Evolutionary conservation across 2,329 filamentous ascomycete genomes (phyloP), one percentile per base, ranked within the genome.

Genomic region (Sporothrix brunneoviolacea): DNA sequence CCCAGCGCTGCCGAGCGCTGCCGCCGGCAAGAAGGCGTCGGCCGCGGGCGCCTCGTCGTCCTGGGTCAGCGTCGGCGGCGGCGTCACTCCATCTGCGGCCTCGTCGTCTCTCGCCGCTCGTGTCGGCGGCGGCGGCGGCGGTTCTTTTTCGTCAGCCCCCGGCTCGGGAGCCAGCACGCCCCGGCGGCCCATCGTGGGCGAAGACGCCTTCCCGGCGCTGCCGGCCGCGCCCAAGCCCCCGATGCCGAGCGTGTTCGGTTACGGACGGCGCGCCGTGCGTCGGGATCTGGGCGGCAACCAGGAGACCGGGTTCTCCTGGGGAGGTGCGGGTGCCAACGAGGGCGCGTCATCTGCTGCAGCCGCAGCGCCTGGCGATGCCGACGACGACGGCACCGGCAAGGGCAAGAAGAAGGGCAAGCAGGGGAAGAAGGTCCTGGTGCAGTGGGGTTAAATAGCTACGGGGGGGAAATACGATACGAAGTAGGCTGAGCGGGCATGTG

Each of bases 141-240:
- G 50, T 28, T n/a, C 48, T 7, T 19, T 39, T 3, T 35, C 38
- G 13, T 36, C 52, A 3, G 15, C 43, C 12, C 39, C 39, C 8
- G 37, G 21, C 24, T 21, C 42, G 12, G 39, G 41, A 4, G 27
- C 51, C 6, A 30, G 37, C 38, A 18, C 55, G 41, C 48, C 49
- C 16, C 19, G 50, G 30, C 36, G 36, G 8, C 49, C 59, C 21
- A 51, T 58, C n/a, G n/a, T n/a, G n/a, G 51, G 64, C 41, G 68
- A 69, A 39, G 84, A 91, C 55, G 81, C 83, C 0, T 96, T 96
- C 67, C 91, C 91, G 0, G 84, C 89, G 2, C 75, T 96, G 1
- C 91, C 91, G 0, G 75, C 82, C 0, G 90, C 89, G 1, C 77
- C 86, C 0, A 96, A 83, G 60, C 77, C 79, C 3, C 71, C 72